These are phyloP conservation scores for Colletotrichum acutatum DNA, from an alignment of 2,329 filamentous ascomycete species.

Conservation along the genomic window DNA sequence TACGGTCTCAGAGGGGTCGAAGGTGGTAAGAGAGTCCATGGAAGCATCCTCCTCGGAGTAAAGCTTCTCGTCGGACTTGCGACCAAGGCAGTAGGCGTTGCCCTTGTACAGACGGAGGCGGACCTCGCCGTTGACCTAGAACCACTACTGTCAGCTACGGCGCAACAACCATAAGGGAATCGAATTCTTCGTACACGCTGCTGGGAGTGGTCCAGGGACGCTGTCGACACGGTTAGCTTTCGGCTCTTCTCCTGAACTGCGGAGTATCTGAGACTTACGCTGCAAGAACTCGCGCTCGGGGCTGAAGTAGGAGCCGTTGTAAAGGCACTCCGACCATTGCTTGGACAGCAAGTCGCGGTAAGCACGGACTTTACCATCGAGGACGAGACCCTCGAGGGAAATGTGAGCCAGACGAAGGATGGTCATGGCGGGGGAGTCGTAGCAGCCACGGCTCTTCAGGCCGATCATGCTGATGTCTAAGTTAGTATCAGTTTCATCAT, in stretches of 20 bases:
- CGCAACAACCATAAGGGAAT: background rate
- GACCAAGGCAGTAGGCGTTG: slow-evolving; percentile 56
- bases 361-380: slow-evolving; percentile 64
- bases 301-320: slow-evolving; percentile 66
- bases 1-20: slow-evolving; percentile 52
- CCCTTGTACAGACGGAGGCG: slow-evolving; percentile 51
- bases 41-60: slow-evolving; percentile 60
- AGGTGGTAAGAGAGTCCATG: slow-evolving; percentile 62
- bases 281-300: slow-evolving; percentile 44
- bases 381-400: slow-evolving; percentile 67
- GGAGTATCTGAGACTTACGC: background rate
- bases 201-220: slow-evolving; percentile 31
- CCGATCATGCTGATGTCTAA: slow-evolving; percentile 38
- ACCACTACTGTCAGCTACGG: background rate
- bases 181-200: background rate
- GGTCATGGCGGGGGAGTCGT: slow-evolving; percentile 52
- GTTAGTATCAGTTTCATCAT: background rate
- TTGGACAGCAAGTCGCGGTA: slow-evolving; percentile 65
- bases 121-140: slow-evolving; percentile 41
- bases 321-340: slow-evolving; percentile 39
- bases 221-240: slow-evolving; percentile 7
- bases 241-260: rapidly evolving
- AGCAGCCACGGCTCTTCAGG: slow-evolving; percentile 64
- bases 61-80: slow-evolving; percentile 59
- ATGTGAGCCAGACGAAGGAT: slow-evolving; percentile 44